Conservation (phyloP, 306 rosid genomes). For the Vicia faba region DNA sequence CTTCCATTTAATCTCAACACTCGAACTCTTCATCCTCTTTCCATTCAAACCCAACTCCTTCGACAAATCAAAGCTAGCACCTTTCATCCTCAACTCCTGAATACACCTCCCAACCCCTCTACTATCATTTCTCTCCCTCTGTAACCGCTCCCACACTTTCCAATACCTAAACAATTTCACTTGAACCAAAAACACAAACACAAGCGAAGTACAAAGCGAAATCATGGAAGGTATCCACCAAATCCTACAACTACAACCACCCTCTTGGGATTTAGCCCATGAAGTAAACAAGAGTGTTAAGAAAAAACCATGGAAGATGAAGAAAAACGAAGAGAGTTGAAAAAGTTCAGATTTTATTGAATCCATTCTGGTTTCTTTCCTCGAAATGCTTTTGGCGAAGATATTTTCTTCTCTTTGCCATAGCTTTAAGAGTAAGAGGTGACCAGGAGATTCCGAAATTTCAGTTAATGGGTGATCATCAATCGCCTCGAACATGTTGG, state of each 20-base stretch:
- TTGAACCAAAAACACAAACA: slow-evolving; percentile 59
- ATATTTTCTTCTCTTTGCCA: slow-evolving; percentile 87
- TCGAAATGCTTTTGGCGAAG: slow-evolving; percentile 52
- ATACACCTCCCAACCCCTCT: slow-evolving; percentile 63
- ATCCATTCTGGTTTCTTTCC: slow-evolving; percentile 61
- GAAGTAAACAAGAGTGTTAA: slow-evolving; percentile 70
- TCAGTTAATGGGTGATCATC: slow-evolving; percentile 84
- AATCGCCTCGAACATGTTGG: slow-evolving; percentile 56
- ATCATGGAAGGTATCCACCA: slow-evolving; percentile 82
- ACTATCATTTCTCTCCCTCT: slow-evolving; percentile 55
- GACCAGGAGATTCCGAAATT: slow-evolving; percentile 79
- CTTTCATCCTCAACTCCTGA: slow-evolving; percentile 91
- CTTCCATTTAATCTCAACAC: slow-evolving; percentile 87
- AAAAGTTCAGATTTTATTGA: slow-evolving; percentile 60
- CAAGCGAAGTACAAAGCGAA: slow-evolving; percentile 57
- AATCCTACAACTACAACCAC: slow-evolving; percentile 41
- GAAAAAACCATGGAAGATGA: slow-evolving; percentile 70
- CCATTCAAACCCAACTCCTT: slow-evolving; percentile 58
- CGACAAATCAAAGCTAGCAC: slow-evolving; percentile 75
- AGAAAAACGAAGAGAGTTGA: slow-evolving; percentile 67
- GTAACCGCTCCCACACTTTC: slow-evolving; percentile 67
- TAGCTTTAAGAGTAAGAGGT: slow-evolving; percentile 78
- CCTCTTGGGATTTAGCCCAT: slow-evolving; percentile 32
- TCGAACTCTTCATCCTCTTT: slow-evolving; percentile 87
- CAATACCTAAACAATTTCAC: slow-evolving; percentile 60